Percentiles rank a stretch among this genome's conserved stretches.
Conservation (phyloP, 176 grass and related monocot genomes). For the Eragrostis nindensis region DNA sequence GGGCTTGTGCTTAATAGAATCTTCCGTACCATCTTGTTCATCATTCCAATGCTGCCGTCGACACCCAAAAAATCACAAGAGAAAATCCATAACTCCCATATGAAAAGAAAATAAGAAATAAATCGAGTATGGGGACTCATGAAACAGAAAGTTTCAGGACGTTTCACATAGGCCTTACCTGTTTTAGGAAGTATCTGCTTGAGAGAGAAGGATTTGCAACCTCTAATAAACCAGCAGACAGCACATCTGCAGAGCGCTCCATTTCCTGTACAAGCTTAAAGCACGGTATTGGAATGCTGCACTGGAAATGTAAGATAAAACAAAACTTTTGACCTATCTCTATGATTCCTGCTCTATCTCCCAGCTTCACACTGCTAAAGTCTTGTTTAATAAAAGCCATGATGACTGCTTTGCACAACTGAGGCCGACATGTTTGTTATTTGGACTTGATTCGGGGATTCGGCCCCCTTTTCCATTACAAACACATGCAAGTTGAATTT, state of each 20-base stretch:
- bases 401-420: background rate
- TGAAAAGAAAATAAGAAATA: background rate
- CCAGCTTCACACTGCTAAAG: slow-evolving; percentile 13
- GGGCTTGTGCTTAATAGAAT: slow-evolving; percentile 87
- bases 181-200: slow-evolving; percentile 93
- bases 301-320: slow-evolving; percentile 29
- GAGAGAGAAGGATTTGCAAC: slow-evolving; percentile 86
- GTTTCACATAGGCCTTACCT: slow-evolving; percentile 57
- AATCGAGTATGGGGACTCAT: background rate
- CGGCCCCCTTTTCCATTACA: background rate
- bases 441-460: slow-evolving; percentile 17
- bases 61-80: slow-evolving; percentile 16
- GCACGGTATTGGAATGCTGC: slow-evolving; percentile 22
- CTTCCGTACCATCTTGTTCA: slow-evolving; percentile 59
- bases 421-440: slow-evolving; percentile 16
- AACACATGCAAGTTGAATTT: slow-evolving; percentile 1
- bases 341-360: slow-evolving; percentile 1
- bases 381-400: slow-evolving; percentile 22
- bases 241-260: slow-evolving; percentile 96
- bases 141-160: slow-evolving; percentile 29
- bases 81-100: slow-evolving; percentile 6
- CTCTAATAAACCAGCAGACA: slow-evolving; percentile 95
- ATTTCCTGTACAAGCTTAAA: slow-evolving; percentile 71
- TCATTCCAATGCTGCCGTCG: slow-evolving; percentile 70
- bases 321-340: slow-evolving; percentile 19